Evolutionary conservation across 768 basidiomycete species (phyloP).

Genomic region (Hericium rajendrae): DNA sequence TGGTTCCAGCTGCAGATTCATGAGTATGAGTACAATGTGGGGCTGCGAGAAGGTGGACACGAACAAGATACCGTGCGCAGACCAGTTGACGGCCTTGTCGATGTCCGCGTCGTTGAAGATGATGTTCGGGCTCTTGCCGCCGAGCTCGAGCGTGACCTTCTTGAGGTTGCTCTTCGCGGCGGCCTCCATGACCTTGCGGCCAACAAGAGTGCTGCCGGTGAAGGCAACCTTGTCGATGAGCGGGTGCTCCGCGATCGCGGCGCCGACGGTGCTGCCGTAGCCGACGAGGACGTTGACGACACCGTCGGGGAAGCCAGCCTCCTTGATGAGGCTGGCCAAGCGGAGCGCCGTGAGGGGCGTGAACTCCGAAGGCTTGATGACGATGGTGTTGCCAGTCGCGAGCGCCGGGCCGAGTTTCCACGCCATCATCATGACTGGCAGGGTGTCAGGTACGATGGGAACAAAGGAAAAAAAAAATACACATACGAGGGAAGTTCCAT

Average conservation of each 20-base stretch:
- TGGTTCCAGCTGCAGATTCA: conserved; percentile 49
- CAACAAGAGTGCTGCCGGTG: conserved; percentile 61
- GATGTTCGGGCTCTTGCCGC: conserved; percentile 53
- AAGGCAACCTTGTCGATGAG: conserved; percentile 62
- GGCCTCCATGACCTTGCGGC: conserved; percentile 54
- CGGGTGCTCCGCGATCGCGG: conserved; percentile 46
- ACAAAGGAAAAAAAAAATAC: background rate
- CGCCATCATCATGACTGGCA: conserved; percentile 39
- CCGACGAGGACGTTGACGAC: conserved; percentile 54
- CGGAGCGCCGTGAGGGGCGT: conserved; percentile 52
- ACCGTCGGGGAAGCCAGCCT: conserved; percentile 57
- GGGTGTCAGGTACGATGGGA: background rate
- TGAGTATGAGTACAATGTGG: background rate
- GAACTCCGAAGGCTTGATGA: conserved; percentile 59
- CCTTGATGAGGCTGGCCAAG: conserved; percentile 33
- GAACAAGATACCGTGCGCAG: conserved; percentile 49
- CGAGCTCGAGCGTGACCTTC: conserved; percentile 61
- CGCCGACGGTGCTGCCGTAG: conserved; percentile 44
- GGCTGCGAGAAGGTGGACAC: conserved; percentile 11
- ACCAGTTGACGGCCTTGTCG: conserved; percentile 49
- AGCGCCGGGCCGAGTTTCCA: conserved; percentile 61
- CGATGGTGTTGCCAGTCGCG: conserved; percentile 52
- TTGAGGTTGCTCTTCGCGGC: conserved; percentile 59
- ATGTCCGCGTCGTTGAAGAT: conserved; percentile 56
- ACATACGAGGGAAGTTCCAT: conserved; percentile 49